Evolutionary conservation across 129 eudicot species (phyloP), one percentile per base, ranked within the genome.

Genomic region (Lactuca saligna): DNA sequence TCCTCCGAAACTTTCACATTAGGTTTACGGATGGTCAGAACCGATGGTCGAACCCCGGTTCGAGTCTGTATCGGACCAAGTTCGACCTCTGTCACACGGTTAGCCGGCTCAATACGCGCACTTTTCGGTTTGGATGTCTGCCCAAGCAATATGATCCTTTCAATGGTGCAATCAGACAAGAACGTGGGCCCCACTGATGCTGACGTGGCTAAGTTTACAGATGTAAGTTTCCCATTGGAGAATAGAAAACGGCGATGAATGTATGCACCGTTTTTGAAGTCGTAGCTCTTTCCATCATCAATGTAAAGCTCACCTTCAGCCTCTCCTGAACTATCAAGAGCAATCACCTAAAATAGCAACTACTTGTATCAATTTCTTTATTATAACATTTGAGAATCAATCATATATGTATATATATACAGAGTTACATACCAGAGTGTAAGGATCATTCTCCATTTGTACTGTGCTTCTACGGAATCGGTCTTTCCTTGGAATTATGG

Each of bases 361-460:
- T 8, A 9, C 12, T 42, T 42, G 3, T 8, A 39, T 35, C 6
- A 35, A 4, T 39, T 39, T 39, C 8, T 39, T 39, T 39, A 39
- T 25, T 25, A 25, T 25, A 25, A 25, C 29, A 25, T 25, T n/a
- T n/a, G n/a, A n/a, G n/a, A n/a, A n/a, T n/a, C n/a, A n/a, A n/a
- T n/a, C n/a, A n/a, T n/a, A n/a, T n/a, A n/a, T n/a, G n/a, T n/a
- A n/a, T n/a, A n/a, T n/a, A n/a, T n/a, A n/a, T n/a, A n/a, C n/a
- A n/a, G n/a, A n/a, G n/a, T n/a, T n/a, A 65, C 79, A 8, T 82
- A 94, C 99, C 90, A 94, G 83, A 51, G 99, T 94, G 80, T 83
- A 89, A 57, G 99, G 99, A 82, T 94, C 99, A 58, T 94, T 83
- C 79, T 83, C 96, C 99, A 94, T 94, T 74, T 89, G 99, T 46